A percentile compares a stretch with the other conserved stretches of the same genome.
Conservation (phyloP, 805 yeast genomes). For the Kodamaea jinghongensis region DNA sequence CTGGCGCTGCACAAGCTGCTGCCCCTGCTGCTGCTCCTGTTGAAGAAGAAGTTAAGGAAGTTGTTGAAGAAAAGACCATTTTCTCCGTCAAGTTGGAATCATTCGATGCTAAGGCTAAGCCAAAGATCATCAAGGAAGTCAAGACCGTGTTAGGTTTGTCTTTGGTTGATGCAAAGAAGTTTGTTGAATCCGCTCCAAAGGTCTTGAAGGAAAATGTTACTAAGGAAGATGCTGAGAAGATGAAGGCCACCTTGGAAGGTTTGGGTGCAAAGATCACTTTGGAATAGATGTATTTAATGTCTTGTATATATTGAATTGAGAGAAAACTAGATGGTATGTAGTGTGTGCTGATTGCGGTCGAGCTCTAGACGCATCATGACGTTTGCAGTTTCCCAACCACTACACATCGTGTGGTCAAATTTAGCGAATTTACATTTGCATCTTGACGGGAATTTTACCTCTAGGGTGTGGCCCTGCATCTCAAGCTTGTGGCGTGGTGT, state of each 20-base stretch:
- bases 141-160: slow-evolving; percentile 88
- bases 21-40: slow-evolving; percentile 72
- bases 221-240: slow-evolving; percentile 97
- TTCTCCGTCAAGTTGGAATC: slow-evolving; percentile 89
- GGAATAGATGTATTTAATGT: slow-evolving; percentile 50
- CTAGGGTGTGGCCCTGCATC: too few species aligned
- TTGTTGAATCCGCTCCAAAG: slow-evolving; percentile 97
- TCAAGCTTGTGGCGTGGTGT: too few species aligned
- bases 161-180: slow-evolving; percentile 94
- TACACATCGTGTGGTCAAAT: too few species aligned
- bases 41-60: slow-evolving; percentile 72
- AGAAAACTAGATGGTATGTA: not conserved
- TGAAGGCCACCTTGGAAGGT: slow-evolving; percentile 87
- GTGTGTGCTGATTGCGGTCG: not conserved
- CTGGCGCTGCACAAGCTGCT: slow-evolving; percentile 52
- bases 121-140: slow-evolving; percentile 97
- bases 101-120: slow-evolving; percentile 92
- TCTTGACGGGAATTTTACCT: too few species aligned
- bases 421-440: too few species aligned
- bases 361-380: too few species aligned
- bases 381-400: too few species aligned
- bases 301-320: slow-evolving; percentile 7
- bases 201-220: slow-evolving; percentile 90
- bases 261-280: slow-evolving; percentile 90
- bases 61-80: slow-evolving; percentile 85